phyloP scores from a whole-genome alignment of 805 yeast genomes.

The Hanseniaspora vineae region DNA sequence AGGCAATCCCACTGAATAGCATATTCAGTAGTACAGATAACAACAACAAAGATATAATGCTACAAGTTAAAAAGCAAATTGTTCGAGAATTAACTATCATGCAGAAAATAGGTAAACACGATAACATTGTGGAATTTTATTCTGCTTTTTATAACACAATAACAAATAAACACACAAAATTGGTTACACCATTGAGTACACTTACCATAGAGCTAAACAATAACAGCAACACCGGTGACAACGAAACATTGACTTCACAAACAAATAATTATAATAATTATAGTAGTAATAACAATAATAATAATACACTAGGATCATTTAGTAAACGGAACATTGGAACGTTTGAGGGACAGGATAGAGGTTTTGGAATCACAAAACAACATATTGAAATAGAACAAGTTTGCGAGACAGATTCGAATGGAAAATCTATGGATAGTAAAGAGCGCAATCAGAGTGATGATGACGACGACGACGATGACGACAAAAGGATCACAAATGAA shows the following conservation, averaged over 20 bases:
- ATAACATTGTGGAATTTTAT: conserved; percentile 76
- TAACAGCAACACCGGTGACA: background rate
- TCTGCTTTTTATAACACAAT: conserved; percentile 67
- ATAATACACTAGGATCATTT: background rate
- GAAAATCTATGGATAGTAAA: too few relatives aligned
- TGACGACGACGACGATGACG: conserved; percentile 6
- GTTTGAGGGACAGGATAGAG: too few relatives aligned
- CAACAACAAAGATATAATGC: conserved; percentile 28
- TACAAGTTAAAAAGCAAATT: conserved; percentile 67
- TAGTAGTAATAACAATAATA: background rate
- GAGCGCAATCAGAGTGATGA: background rate
- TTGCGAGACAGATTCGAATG: too few relatives aligned
- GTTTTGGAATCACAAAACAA: conserved; percentile 3
- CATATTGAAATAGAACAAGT: background rate
- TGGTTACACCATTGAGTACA: background rate
- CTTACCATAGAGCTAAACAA: conserved; percentile 1
- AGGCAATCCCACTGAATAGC: conserved; percentile 54
- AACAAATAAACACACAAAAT: conserved; percentile 4
- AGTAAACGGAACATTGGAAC: too few relatives aligned
- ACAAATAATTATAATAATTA: background rate
- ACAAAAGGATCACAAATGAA: conserved; percentile 31
- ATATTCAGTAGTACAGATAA: conserved; percentile 34
- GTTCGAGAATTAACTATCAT: conserved; percentile 78
- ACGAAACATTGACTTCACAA: conserved; percentile 2
- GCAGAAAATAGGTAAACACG: conserved; percentile 73